A percentile compares a stretch with the other conserved stretches of the same genome.
phyloP scores from a whole-genome alignment of 306 rosid species.

The Begonia fuchsioides region DNA sequence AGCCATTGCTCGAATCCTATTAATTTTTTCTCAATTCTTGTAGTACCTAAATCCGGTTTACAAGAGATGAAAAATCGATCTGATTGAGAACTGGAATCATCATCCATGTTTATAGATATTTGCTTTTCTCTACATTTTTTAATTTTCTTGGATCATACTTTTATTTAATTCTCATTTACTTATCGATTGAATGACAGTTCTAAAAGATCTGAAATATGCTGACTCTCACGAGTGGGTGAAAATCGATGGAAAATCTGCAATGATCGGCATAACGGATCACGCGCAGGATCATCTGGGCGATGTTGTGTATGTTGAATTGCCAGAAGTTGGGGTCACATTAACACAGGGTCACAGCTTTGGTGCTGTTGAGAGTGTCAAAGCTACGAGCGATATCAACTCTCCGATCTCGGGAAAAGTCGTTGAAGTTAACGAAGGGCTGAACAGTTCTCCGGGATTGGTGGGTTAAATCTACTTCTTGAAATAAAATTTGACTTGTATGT shows the following conservation, averaged over 20 bases:
- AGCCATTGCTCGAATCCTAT: no score
- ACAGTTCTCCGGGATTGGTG: constrained; percentile 75
- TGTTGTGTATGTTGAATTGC: constrained; percentile 84
- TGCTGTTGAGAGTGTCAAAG: constrained; percentile 96
- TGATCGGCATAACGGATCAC: constrained; percentile 79
- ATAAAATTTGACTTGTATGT: background rate
- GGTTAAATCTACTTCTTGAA: constrained; percentile 9
- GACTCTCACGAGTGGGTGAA: constrained; percentile 89
- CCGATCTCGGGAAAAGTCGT: constrained; percentile 77
- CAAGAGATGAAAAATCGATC: no score
- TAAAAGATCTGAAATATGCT: constrained; percentile 64
- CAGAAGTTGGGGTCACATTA: constrained; percentile 54
- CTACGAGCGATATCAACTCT: constrained; percentile 83
- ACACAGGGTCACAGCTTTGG: constrained; percentile 62
- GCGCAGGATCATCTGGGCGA: constrained; percentile 98
- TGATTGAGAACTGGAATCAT: no score
- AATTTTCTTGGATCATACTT: background rate
- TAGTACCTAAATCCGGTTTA: no score
- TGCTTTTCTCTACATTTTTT: background rate
- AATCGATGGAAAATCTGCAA: constrained; percentile 62
- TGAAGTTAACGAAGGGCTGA: constrained; percentile 60
- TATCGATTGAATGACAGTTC: constrained; percentile 24
- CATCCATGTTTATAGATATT: background rate
- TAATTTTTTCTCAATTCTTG: no score
- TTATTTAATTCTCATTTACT: background rate